Evolutionary conservation across 2,329 filamentous ascomycete species (phyloP).

Genomic region (Colletotrichum chlorophyti): DNA sequence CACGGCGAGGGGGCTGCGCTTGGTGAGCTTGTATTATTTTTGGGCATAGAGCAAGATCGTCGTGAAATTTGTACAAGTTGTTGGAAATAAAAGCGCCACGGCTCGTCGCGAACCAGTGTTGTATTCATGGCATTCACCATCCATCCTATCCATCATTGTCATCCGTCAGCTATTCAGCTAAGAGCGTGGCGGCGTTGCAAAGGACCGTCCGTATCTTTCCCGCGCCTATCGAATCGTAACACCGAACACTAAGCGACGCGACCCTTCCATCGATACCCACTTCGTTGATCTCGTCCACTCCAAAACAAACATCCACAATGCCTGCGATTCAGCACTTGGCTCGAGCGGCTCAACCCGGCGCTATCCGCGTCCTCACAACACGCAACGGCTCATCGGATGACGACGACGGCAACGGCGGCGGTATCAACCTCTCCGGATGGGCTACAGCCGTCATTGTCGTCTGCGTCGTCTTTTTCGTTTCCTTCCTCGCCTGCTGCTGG

Average conservation of each 20-base stretch:
- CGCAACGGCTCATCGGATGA: not conserved
- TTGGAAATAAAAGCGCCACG: not conserved
- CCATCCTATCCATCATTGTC: too few species aligned
- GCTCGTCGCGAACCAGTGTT: too few species aligned
- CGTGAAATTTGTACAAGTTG: not conserved
- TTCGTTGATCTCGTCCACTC: not conserved
- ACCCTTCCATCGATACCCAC: too few species aligned
- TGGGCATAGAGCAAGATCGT: not conserved
- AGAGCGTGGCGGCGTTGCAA: too few species aligned
- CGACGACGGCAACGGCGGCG: not conserved
- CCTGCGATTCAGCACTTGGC: not conserved
- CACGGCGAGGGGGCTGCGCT: not conserved
- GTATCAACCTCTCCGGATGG: not conserved
- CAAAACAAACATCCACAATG: not conserved
- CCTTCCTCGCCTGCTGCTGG: constrained; percentile 2
- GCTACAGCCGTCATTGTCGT: constrained; percentile 9
- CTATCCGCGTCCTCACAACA: not conserved
- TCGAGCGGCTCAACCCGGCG: not conserved
- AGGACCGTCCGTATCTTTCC: too few species aligned
- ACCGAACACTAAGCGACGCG: too few species aligned
- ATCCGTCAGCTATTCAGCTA: too few species aligned
- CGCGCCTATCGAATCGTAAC: too few species aligned
- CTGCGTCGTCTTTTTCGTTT: not conserved
- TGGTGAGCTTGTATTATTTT: not conserved
- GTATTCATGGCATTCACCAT: too few species aligned